Percentiles rank a stretch among this genome's conserved stretches.
Conservation (phyloP, 257 asterid species). For the Lycium barbarum region DNA sequence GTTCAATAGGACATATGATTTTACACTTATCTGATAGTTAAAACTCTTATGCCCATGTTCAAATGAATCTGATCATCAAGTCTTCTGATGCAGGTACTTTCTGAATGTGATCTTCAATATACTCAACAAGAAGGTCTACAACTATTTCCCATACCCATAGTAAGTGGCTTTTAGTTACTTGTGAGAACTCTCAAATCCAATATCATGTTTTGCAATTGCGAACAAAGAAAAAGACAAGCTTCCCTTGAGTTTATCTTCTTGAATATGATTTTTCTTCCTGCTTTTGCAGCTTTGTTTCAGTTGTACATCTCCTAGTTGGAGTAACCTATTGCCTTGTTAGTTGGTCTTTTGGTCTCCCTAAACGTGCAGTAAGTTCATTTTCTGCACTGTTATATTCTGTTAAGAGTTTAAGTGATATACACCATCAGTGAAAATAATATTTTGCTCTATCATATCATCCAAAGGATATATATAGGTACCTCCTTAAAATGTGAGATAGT, state of each 20-base stretch:
- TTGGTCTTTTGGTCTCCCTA: conserved; percentile 88
- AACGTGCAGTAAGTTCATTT: conserved; percentile 78
- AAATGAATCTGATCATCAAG: background rate
- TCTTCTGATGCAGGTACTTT: conserved; percentile 57
- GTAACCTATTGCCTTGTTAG: conserved; percentile 73
- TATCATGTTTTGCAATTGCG: background rate
- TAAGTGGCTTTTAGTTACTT: conserved; percentile 41
- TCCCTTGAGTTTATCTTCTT: background rate
- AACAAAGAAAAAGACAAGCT: background rate
- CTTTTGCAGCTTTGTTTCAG: conserved; percentile 77
- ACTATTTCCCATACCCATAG: conserved; percentile 96
- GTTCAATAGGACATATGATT: background rate
- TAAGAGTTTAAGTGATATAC: background rate
- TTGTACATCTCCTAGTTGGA: conserved; percentile 77
- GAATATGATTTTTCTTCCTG: background rate
- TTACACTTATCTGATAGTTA: background rate
- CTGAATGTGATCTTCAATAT: conserved; percentile 95
- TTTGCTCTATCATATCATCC: background rate
- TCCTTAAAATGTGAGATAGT: too few species aligned
- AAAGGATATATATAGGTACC: background rate
- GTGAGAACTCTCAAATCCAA: background rate
- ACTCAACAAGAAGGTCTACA: conserved; percentile 96
- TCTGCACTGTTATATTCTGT: background rate
- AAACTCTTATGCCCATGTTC: background rate
- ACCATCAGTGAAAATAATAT: background rate